Evolutionary conservation across 345 rosid species (phyloP), one percentile per base, ranked within the genome.

Genomic region (Syzygium aromaticum): DNA sequence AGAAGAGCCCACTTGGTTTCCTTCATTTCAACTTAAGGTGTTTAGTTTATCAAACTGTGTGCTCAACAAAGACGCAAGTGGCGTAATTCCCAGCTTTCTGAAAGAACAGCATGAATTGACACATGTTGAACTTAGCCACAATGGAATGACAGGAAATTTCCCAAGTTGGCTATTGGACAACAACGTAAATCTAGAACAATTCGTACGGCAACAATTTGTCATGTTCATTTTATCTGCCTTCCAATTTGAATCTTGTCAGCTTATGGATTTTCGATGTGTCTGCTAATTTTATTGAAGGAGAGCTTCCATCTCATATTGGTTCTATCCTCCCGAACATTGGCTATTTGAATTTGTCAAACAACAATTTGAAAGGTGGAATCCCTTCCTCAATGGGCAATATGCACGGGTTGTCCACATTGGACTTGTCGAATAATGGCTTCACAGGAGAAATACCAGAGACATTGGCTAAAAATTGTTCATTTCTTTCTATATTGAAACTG

Each of bases 161-260:
- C 92, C 91, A 21, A 0, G 4, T 40, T 90, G 93, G 93, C 59
- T 91, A 59, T 28, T 91, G 3, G 28, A 43, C 22, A 91, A 90
- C 88, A 91, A 91, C 28, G n/a, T 87, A 6, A 77, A 40, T 1
- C 49, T 91, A 40, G 11, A 2, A 22, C 0, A 0, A 0, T 78
- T 90, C 2, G 3, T 7, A 7, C 40, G 78, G 85, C 10, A 88
- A 61, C 77, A 54, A 83, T 16, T 80, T 90, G 16, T 33, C 86
- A 0, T 86, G 89, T 43, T 53, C 27, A 51, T 40, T 91, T 21
- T 21, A 43, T n/a, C 73, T 84, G 27, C 14, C 17, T 14, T 16
- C 40, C 54, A 40, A 82, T 38, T 46, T 80, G 56, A 3, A 5
- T 21, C 53, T 51, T 40, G 3, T 59, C 0, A 6, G 2, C 3